Base-by-base conservation (phyloP, 352 stramenopile species). In the Phytophthora fragariae region DNA sequence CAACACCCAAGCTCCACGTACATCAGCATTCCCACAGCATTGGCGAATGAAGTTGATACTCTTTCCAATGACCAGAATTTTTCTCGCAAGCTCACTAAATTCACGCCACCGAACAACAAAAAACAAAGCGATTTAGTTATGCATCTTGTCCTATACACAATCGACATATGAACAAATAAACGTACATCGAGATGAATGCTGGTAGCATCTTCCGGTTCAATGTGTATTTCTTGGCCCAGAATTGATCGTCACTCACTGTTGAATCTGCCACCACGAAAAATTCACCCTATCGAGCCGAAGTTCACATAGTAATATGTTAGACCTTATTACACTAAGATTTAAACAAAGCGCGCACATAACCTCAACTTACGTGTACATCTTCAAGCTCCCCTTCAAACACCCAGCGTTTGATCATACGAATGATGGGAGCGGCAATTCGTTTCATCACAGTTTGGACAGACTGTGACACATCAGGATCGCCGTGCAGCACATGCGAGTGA, bases 1-100 rank as follows among this genome's bases (percentile, higher is more conserved):
- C 27, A 52, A 57, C 58, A 53, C n/a, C 1, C 49, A 29, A 60
- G 24, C 35, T 14, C 39, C 2, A 79, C 80, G 52, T 64, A 94
- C 97, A 71, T 97, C 89, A 37, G 85, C 90, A 76, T 99, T 95
- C 11, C 91, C 84, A 57, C 98, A 98, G 82, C 96, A 99, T 54
- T 93, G 83, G 17, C 97, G 91, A 77, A 99, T 98, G 61, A 99
- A 99, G 84, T 99, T 99, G 72, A 99, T 99, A 49, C 95, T 98
- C 77, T 99, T 99, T 44, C 98, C 98, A 47, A 99, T 97, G 24
- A 98, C 83, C 21, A 99, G 78, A 53, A 99, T 98, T 41, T 97
- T 97, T 24, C 93, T 85, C 2, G 97, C 97, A 12, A 99, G 79
- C 11, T 97, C 90, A 47, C 89, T 97, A 65, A 37, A 35, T 44